Evolutionary conservation across 441 rosid species (phyloP), one percentile per base, ranked within the genome.

Genomic region (Metrosideros polymorpha): DNA sequence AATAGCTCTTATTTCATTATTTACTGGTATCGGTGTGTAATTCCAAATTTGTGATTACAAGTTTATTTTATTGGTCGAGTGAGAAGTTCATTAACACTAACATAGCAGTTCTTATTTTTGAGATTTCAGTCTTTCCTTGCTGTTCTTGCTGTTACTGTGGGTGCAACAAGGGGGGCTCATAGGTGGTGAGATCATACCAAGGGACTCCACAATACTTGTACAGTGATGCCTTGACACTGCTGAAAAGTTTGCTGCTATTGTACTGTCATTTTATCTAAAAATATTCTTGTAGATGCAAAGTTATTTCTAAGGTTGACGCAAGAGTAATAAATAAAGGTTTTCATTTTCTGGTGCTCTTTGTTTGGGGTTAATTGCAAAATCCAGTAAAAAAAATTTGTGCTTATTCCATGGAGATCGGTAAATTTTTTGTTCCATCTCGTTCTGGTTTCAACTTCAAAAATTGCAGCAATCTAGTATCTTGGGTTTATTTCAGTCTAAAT

Each of bases 101-200:
- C 29, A 0, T 71, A 22, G 45, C 22, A 22, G 79, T 71, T 39
- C 53, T 77, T 50, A 12, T 27, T 49, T 56, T 82, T 85, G 59
- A 42, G 53, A 49, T 82, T 57, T 30, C 95, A 95, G 99, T 85
- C 97, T 2, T 75, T 93, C 86, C 91, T 96, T 71, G 92, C 95
- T 25, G 29, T 92, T 88, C 89, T 95, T 52, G 96, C 94, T 52
- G 35, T 94, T 82, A 91, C 87, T 87, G 89, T 96, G 49, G 95
- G 98, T 45, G 88, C 86, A 83, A 90, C 96, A 76, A 92, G 89
- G 90, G 93, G 94, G 89, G 55, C 91, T 85, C 87, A 87, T 83
- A 29, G 86, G 86, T 95, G 97, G 96, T 92, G 90, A 91, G 79
- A 85, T 56, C 49, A 39, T 71, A 39, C 49, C 5, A 12, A 3